Evolutionary conservation across 805 yeast species (phyloP).

Genomic region (Yarrowia bubula): DNA sequence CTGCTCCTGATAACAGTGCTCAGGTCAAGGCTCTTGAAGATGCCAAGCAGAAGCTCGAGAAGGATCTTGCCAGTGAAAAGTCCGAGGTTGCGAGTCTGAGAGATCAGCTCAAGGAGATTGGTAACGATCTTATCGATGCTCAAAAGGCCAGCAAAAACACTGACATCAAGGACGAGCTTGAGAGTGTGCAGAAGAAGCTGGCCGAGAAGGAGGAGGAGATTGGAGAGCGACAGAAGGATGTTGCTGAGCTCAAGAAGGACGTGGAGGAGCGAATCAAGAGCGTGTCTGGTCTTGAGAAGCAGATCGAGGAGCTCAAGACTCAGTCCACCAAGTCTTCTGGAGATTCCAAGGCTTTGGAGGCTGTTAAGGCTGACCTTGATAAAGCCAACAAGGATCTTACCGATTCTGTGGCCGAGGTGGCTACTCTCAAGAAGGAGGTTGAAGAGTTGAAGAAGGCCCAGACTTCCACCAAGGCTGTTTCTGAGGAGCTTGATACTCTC

Average conservation of each 20-base stretch:
- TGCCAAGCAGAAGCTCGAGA: slow-evolving; percentile 20
- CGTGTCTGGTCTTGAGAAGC: not conserved
- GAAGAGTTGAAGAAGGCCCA: slow-evolving; percentile 30
- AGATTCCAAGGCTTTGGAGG: not conserved
- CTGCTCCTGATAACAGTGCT: slow-evolving; percentile 20
- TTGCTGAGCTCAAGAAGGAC: slow-evolving; percentile 31
- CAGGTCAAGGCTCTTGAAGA: slow-evolving; percentile 24
- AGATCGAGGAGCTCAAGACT: not conserved
- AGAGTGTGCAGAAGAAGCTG: slow-evolving; percentile 27
- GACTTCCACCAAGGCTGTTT: slow-evolving; percentile 28
- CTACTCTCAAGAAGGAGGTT: slow-evolving; percentile 31
- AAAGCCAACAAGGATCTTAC: slow-evolving; percentile 30
- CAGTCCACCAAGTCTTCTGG: not conserved
- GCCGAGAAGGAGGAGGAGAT: slow-evolving; percentile 31
- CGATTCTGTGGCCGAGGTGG: not conserved
- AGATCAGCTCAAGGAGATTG: slow-evolving; percentile 75
- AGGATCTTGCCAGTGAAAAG: slow-evolving; percentile 24
- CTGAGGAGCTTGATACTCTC: slow-evolving; percentile 25
- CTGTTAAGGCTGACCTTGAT: slow-evolving; percentile 32
- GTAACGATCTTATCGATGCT: slow-evolving; percentile 73
- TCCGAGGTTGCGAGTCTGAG: slow-evolving; percentile 63
- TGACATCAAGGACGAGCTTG: slow-evolving; percentile 25
- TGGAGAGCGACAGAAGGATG: slow-evolving; percentile 30
- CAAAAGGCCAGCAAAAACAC: slow-evolving; percentile 21
- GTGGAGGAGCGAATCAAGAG: slow-evolving; percentile 8